These are phyloP conservation scores for Arthrobotrys pseudoclavata DNA, from an alignment of 2,329 filamentous ascomycete genomes.

Conservation along the genomic window DNA sequence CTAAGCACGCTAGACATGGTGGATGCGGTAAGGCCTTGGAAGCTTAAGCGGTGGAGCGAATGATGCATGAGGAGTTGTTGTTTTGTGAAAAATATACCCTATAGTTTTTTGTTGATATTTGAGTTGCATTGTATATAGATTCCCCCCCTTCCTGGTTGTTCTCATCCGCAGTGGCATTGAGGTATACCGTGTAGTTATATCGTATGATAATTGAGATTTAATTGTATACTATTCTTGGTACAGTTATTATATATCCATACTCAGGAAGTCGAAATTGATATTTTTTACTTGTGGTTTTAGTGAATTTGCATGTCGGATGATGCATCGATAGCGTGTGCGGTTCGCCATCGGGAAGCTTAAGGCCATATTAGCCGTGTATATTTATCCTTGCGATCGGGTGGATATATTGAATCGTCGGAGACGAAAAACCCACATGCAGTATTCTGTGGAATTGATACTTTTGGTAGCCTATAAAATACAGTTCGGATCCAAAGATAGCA, in stretches of 20 bases:
- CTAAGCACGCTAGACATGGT: slow-evolving; percentile 42
- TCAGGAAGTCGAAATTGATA: background rate
- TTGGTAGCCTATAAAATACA: background rate
- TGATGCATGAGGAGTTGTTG: slow-evolving; percentile 12
- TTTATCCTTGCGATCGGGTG: background rate
- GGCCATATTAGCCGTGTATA: background rate
- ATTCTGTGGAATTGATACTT: background rate
- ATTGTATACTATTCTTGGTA: slow-evolving; percentile 4
- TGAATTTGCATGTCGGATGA: no score
- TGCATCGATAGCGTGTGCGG: no score
- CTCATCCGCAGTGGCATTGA: background rate
- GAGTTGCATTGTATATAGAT: slow-evolving; percentile 33
- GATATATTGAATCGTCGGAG: background rate
- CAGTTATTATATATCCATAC: background rate
- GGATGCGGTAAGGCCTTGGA: slow-evolving; percentile 43
- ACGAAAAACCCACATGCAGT: background rate
- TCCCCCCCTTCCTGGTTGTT: slow-evolving; percentile 11
- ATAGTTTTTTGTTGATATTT: slow-evolving; percentile 9
- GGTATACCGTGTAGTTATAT: background rate
- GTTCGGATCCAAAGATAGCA: background rate
- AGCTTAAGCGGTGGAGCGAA: slow-evolving; percentile 3
- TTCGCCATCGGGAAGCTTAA: no score
- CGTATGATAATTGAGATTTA: slow-evolving; percentile 8
- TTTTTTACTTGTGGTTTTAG: background rate
- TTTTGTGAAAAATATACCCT: slow-evolving; percentile 32